Conservation (phyloP, 2,329 filamentous ascomycete species). For the Calonectria multiphialidica region DNA sequence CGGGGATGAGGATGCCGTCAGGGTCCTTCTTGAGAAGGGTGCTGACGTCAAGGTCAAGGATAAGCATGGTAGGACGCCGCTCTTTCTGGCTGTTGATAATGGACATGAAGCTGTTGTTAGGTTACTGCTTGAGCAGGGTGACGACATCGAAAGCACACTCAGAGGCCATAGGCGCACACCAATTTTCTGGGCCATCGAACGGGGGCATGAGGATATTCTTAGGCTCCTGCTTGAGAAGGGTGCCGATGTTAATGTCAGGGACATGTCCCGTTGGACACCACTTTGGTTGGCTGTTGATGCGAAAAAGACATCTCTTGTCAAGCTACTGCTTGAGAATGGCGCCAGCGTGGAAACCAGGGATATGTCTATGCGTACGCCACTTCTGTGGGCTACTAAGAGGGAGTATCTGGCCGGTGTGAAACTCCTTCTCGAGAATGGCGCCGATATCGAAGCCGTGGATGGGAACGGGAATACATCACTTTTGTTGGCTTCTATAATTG, state of each 20-base stretch:
- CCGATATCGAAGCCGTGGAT: no score
- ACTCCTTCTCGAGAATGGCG: not conserved
- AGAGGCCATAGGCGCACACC: not conserved
- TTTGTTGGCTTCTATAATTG: no score
- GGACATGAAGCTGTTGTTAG: not conserved
- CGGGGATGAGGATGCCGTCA: not conserved
- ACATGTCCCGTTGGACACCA: not conserved
- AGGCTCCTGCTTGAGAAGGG: not conserved
- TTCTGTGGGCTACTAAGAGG: not conserved
- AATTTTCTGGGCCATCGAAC: not conserved
- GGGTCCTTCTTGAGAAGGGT: not conserved
- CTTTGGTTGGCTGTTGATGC: not conserved
- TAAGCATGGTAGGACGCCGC: not conserved
- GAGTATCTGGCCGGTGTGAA: not conserved
- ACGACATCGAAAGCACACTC: not conserved
- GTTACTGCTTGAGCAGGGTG: not conserved
- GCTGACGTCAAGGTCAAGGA: not conserved
- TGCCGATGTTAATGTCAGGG: not conserved
- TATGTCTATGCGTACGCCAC: not conserved
- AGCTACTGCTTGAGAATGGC: not conserved
- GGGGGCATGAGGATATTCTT: not conserved
- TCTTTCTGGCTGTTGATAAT: not conserved
- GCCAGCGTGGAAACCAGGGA: not conserved
- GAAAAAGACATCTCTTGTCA: not conserved
- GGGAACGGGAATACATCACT: no score